Percentiles rank a stretch among this genome's conserved stretches.
phyloP scores from a whole-genome alignment of 441 rosid genomes.

The Aquilaria agallochum region DNA sequence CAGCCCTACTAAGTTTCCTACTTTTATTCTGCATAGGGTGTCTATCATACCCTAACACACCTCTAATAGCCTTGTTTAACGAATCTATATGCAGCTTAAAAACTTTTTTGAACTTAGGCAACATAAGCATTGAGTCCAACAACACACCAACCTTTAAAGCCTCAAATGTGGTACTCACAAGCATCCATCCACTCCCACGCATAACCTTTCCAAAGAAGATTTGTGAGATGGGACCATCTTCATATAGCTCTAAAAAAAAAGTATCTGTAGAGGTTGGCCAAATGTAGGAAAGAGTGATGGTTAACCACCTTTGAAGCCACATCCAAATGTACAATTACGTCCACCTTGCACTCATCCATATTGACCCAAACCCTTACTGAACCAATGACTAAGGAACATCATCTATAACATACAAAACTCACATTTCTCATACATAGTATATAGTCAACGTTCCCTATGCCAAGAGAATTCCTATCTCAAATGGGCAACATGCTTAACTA shows the following conservation, averaged over 20 bases:
- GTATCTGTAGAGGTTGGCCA: not conserved
- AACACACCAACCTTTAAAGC: not conserved
- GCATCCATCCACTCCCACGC: not conserved
- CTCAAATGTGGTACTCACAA: not conserved
- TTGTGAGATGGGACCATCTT: not conserved
- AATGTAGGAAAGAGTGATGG: not conserved
- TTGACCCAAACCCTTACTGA: not conserved
- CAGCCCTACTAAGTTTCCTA: not conserved
- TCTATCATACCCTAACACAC: not conserved
- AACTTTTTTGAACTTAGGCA: not conserved
- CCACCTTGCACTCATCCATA: not conserved
- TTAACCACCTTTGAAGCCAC: not conserved
- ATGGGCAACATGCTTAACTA: not conserved
- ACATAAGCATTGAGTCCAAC: not conserved
- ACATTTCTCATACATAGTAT: not conserved
- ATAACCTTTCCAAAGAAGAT: not conserved
- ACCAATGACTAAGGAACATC: not conserved
- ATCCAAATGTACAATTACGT: not conserved
- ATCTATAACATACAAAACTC: not conserved
- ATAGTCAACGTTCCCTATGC: not conserved
- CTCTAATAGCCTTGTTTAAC: not conserved
- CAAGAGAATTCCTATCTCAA: not conserved
- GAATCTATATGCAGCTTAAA: not conserved
- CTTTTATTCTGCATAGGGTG: not conserved
- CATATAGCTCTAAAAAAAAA: not conserved